Base-by-base conservation (phyloP, 495 filamentous ascomycete species). In the Aspergillus wentii region DNA sequence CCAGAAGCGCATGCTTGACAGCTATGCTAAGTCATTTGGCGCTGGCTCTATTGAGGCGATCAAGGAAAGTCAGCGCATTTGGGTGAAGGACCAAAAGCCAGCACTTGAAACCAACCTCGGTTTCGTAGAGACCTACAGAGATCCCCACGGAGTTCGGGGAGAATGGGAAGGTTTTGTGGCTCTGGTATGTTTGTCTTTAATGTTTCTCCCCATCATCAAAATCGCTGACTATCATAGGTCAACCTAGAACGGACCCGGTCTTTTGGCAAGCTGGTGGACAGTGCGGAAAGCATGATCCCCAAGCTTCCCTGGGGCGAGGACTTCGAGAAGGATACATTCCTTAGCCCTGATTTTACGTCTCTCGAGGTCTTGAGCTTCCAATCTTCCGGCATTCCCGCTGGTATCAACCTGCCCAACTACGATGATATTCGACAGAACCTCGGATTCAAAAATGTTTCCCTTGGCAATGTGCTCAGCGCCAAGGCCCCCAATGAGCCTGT, bases 401-500 rank as follows among this genome's bases (percentile, higher is more conserved):
- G 87, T 16, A 74, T 85, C 55, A 83, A 86, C 41, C 75, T 80
- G 28, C 90, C 90, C 4, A 95, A 97, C 54, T 95, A 94, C 52
- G 90, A 98, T 49, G 88, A 95, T 45, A 92, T 96, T 43, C 76
- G 92, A 32, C 91, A 95, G 52, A 84, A 79, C 11, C 72, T 90
- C 28, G 92, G 92, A n/a, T 98, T 98, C 78, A 98, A 98, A 69
- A 98, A 98, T 43, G 92, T 98, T 15, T 88, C 80, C 9, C 69
- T 91, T 20, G 91, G 89, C 20, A 97, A 98, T 49, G 85, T 97
- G 7, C 69, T 97, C 19, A 82, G 78, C 46, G 91, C 92, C 10
- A 94, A 92, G 68, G 80, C 85, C 1, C 87, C 90, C 0, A 79
- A 92, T 50, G 91, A 98, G 62, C 78, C 80, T 35, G 83, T 94